Evolutionary conservation across 768 basidiomycete genomes (phyloP).

Genomic region (Phlebiopsis gigantea): DNA sequence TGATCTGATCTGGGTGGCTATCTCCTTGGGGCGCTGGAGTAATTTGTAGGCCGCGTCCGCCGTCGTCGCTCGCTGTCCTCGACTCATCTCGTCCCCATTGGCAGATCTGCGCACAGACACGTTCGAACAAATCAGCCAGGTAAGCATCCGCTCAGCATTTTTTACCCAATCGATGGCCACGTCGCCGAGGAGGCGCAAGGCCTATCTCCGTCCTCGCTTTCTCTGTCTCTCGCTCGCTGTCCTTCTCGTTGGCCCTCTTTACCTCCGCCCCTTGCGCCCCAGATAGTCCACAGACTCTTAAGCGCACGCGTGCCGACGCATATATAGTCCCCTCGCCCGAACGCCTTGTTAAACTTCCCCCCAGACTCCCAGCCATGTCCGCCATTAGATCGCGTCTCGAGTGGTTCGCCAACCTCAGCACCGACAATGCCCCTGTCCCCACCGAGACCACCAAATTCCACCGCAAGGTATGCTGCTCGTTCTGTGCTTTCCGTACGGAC

Average conservation of each 20-base stretch:
- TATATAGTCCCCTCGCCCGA: conserved; percentile 16
- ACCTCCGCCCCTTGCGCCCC: conserved; percentile 10
- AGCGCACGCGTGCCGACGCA: not conserved
- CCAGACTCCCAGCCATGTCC: conserved; percentile 18
- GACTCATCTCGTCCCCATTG: not conserved
- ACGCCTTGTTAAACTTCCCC: not conserved
- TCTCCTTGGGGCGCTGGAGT: not conserved
- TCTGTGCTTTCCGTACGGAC: not conserved
- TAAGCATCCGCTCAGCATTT: not conserved
- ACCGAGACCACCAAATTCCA: conserved; percentile 78
- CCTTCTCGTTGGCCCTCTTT: conserved; percentile 10
- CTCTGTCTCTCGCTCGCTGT: not conserved
- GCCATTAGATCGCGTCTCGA: conserved; percentile 74
- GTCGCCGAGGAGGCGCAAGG: not conserved
- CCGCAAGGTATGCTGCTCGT: conserved; percentile 70
- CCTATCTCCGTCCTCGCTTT: not conserved
- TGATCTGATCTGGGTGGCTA: not conserved
- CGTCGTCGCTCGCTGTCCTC: not conserved
- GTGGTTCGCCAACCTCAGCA: conserved; percentile 84
- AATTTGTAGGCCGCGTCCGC: not conserved
- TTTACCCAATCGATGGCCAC: conserved; percentile 14
- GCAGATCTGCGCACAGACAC: conserved; percentile 5
- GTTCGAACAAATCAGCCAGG: conserved; percentile 2
- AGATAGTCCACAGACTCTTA: conserved; percentile 1
- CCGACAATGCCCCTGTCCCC: conserved; percentile 62